Conservation (phyloP, 345 rosid genomes). For the Eucalyptus curtisii region DNA sequence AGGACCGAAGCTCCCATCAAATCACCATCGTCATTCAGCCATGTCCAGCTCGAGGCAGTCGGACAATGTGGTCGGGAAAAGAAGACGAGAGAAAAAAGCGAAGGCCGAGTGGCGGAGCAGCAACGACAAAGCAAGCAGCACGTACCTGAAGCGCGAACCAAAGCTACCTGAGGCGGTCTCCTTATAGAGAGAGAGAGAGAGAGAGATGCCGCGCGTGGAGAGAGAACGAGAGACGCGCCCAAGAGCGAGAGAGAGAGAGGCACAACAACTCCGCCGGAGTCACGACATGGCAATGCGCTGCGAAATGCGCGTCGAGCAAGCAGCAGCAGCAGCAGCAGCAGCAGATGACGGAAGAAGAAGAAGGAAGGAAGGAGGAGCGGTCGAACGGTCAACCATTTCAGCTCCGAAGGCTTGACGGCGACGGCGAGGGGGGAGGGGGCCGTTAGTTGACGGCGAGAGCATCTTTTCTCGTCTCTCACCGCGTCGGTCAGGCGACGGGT, state of each 20-base stretch:
- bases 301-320: not conserved
- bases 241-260: not conserved
- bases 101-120: not conserved
- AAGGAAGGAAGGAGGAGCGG: not conserved
- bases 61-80: not conserved
- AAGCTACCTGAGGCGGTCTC: not conserved
- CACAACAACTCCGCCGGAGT: not conserved
- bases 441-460: conserved; percentile 3
- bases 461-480: not conserved
- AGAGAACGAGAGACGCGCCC: not conserved
- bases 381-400: not conserved
- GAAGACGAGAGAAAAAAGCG: not conserved
- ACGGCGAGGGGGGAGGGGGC: not conserved
- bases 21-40: not conserved
- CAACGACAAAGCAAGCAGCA: not conserved
- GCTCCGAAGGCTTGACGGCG: not conserved
- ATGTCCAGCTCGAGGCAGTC: not conserved
- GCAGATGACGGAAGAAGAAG: not conserved
- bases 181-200: not conserved
- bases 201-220: not conserved
- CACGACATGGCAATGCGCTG: not conserved
- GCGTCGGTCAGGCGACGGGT: not conserved
- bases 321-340: not conserved
- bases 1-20: not conserved
- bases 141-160: not conserved